Conservation (phyloP, 352 stramenopile species). For the Phytophthora syringae region DNA sequence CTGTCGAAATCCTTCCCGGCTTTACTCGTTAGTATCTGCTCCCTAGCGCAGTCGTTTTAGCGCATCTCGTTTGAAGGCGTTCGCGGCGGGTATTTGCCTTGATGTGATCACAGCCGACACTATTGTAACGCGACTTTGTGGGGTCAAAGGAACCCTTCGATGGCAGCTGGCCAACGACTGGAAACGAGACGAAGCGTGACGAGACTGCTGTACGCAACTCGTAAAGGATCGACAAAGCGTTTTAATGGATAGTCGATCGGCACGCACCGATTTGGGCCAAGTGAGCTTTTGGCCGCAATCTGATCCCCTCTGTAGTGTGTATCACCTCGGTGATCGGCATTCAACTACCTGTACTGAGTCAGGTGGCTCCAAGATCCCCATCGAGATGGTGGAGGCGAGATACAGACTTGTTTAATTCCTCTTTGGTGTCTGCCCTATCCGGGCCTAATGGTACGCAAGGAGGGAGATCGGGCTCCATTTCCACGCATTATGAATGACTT, state of each 20-base stretch:
- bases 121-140: slow-evolving; percentile 27
- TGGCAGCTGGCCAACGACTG: slow-evolving; percentile 10
- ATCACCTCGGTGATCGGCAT: slow-evolving; percentile 9
- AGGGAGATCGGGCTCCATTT: slow-evolving; percentile 18
- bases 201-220: slow-evolving; percentile 12
- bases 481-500: slow-evolving; percentile 9
- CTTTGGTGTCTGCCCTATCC: slow-evolving; percentile 29
- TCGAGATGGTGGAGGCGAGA: slow-evolving; percentile 26
- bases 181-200: slow-evolving; percentile 33
- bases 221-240: slow-evolving; percentile 34
- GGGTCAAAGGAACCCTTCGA: slow-evolving; percentile 6
- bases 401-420: background rate
- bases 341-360: slow-evolving; percentile 30
- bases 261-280: slow-evolving; percentile 28
- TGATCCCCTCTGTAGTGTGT: slow-evolving; percentile 2
- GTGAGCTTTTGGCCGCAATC: slow-evolving; percentile 23
- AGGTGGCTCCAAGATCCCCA: slow-evolving; percentile 25
- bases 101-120: slow-evolving; percentile 8
- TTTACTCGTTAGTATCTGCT: slow-evolving; percentile 10
- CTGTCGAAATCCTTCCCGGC: slow-evolving; percentile 24
- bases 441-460: slow-evolving; percentile 26
- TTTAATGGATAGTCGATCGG: slow-evolving; percentile 30
- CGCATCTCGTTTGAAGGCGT: slow-evolving; percentile 11
- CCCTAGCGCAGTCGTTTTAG: slow-evolving; percentile 2
- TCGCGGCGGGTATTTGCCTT: slow-evolving; percentile 2